A percentile compares a stretch with the other conserved stretches of the same genome.
These are phyloP conservation scores for Botrytis byssoidea DNA, from an alignment of 2,329 filamentous ascomycete genomes.

Conservation along the genomic window DNA sequence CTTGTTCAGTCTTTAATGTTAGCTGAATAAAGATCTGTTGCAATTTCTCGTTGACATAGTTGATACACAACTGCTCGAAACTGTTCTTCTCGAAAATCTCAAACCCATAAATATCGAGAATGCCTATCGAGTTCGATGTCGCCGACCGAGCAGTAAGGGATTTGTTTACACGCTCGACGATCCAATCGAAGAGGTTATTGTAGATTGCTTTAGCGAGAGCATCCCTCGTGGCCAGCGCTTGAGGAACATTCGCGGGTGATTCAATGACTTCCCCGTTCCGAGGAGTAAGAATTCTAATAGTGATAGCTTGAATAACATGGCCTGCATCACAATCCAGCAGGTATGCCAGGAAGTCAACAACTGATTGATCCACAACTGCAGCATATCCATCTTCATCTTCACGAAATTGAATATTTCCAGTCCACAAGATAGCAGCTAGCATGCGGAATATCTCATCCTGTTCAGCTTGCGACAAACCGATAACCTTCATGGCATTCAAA, in stretches of 20 bases:
- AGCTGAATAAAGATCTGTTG: constrained; percentile 99
- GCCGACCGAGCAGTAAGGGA: constrained; percentile 77
- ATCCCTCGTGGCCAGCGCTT: constrained; percentile 84
- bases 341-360: constrained; percentile 93
- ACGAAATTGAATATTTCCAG: constrained; percentile 86
- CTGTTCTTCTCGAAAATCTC: constrained; percentile 99
- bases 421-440: constrained; percentile 87
- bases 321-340: constrained; percentile 82
- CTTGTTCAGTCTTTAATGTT: constrained; percentile 93
- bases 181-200: constrained; percentile 98
- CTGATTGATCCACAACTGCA: constrained; percentile 80
- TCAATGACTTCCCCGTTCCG: constrained; percentile 66
- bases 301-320: constrained; percentile 82
- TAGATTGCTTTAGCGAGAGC: constrained; percentile 95
- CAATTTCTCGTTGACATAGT: constrained; percentile 98
- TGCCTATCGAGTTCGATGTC: constrained; percentile 84
- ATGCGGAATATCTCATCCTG: constrained; percentile 97
- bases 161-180: constrained; percentile 86
- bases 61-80: constrained; percentile 98
- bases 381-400: constrained; percentile 92
- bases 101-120: constrained; percentile 98
- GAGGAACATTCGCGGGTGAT: constrained; percentile 79
- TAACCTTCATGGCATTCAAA: constrained; percentile 89
- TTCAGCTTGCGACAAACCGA: constrained; percentile 82
- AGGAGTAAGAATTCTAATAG: constrained; percentile 77